These are phyloP conservation scores for Collybiopsis luxurians DNA, from an alignment of 768 basidiomycete species.

Conservation along the genomic window DNA sequence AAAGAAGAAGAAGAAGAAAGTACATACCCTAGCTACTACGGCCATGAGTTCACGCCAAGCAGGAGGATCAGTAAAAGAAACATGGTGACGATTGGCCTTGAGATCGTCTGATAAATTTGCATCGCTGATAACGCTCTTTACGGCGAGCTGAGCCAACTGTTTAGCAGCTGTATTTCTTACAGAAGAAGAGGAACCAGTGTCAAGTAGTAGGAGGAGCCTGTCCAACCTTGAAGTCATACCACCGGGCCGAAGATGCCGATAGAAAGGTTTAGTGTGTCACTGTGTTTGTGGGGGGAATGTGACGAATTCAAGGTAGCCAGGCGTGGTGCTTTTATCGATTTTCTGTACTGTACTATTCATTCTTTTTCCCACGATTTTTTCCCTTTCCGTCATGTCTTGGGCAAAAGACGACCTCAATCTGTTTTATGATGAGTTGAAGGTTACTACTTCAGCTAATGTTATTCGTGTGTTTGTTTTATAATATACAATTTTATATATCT, in stretches of 20 bases:
- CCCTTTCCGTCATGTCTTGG: not conserved
- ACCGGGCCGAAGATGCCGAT: constrained; percentile 31
- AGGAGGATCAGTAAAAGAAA: constrained; percentile 57
- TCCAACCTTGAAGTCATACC: constrained; percentile 88
- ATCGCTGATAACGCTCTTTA: constrained; percentile 80
- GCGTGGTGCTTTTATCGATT: not conserved
- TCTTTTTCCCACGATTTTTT: not conserved
- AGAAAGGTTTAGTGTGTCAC: constrained; percentile 25
- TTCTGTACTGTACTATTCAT: not conserved
- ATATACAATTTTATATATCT: not conserved
- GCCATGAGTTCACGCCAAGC: constrained; percentile 91
- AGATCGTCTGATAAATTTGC: constrained; percentile 69
- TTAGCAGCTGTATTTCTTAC: constrained; percentile 95
- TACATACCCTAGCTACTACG: constrained; percentile 81
- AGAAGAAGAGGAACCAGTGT: constrained; percentile 88
- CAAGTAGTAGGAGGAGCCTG: constrained; percentile 92
- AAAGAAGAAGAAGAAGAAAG: not conserved
- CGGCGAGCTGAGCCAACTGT: constrained; percentile 90
- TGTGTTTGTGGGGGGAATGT: constrained; percentile 48
- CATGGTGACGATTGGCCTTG: constrained; percentile 60
- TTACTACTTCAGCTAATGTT: not conserved
- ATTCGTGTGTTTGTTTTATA: not conserved
- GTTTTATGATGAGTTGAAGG: not conserved
- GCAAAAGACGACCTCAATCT: not conserved
- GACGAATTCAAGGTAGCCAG: constrained; percentile 27